These are phyloP conservation scores for Brassica incana DNA, from an alignment of 345 rosid species.

Conservation along the genomic window DNA sequence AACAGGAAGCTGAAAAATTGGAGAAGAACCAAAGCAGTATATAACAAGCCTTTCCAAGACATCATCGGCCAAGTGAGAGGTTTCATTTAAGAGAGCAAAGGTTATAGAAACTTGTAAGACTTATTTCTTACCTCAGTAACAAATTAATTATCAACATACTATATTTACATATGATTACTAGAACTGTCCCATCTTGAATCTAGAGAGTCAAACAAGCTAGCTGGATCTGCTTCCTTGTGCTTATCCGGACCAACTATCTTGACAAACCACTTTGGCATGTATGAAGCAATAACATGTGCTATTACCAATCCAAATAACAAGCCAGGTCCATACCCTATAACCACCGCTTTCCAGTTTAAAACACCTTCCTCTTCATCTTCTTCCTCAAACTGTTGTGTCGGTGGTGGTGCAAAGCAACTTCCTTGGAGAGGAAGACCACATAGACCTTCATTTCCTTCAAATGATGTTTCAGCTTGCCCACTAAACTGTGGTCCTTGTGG, in stretches of 20 bases:
- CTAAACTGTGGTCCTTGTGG: not conserved
- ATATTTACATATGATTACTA: not conserved
- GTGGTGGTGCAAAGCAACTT: not conserved
- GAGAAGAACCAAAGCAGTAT: not conserved
- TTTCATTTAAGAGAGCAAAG: not conserved
- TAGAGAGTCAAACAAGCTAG: not conserved
- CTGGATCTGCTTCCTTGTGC: slow-evolving; percentile 19
- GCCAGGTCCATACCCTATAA: not conserved
- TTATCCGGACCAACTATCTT: not conserved
- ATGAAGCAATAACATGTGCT: not conserved
- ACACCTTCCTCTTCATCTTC: not conserved
- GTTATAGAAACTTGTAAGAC: not conserved
- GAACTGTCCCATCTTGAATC: slow-evolving; percentile 32
- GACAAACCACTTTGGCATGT: not conserved
- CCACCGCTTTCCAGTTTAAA: not conserved
- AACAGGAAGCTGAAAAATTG: not conserved
- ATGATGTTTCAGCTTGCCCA: not conserved
- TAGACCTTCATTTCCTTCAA: not conserved
- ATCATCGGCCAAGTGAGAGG: not conserved
- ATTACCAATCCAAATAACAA: not conserved
- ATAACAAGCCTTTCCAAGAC: not conserved
- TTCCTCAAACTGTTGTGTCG: not conserved
- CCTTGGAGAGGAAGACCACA: slow-evolving; percentile 4
- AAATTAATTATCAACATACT: no score
- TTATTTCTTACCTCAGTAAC: not conserved